These are phyloP conservation scores for Cornus kousa DNA, from an alignment of 148 eudicot genomes.

Conservation along the genomic window DNA sequence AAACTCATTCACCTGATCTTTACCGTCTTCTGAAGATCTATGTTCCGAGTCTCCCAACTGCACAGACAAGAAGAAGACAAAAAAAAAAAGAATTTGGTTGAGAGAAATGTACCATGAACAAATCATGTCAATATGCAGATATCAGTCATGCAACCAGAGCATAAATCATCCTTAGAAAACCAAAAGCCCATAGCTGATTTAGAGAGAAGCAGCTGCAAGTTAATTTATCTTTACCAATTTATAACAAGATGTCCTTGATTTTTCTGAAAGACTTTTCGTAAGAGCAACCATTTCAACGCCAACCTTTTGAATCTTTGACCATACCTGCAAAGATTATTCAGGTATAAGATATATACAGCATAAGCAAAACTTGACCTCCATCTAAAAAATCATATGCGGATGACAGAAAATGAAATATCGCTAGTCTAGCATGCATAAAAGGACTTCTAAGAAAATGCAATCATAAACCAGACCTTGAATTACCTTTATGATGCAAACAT, in stretches of 20 bases:
- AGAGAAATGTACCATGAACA: not conserved
- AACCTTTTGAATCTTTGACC: slow-evolving; percentile 65
- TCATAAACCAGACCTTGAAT: not conserved
- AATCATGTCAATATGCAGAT: not conserved
- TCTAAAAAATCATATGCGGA: no score
- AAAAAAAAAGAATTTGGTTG: not conserved
- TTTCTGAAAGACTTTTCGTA: slow-evolving; percentile 65
- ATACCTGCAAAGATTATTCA: slow-evolving; percentile 43
- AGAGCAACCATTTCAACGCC: slow-evolving; percentile 69
- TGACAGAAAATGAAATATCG: not conserved
- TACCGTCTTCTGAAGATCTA: not conserved
- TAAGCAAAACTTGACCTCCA: not conserved
- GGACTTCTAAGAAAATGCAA: not conserved
- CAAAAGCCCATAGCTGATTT: not conserved
- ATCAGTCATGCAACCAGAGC: not conserved
- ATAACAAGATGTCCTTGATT: slow-evolving; percentile 43
- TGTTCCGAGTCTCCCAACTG: not conserved
- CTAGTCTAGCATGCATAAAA: not conserved
- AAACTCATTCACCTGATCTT: not conserved
- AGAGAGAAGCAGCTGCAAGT: not conserved
- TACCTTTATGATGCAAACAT: not conserved
- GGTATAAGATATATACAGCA: slow-evolving; percentile 1
- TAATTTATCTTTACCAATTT: slow-evolving; percentile 46
- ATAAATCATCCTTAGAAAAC: not conserved
- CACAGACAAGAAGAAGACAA: not conserved